Evolutionary conservation across 2,329 filamentous ascomycete genomes (phyloP).

Genomic region (Apiospora arundinis): DNA sequence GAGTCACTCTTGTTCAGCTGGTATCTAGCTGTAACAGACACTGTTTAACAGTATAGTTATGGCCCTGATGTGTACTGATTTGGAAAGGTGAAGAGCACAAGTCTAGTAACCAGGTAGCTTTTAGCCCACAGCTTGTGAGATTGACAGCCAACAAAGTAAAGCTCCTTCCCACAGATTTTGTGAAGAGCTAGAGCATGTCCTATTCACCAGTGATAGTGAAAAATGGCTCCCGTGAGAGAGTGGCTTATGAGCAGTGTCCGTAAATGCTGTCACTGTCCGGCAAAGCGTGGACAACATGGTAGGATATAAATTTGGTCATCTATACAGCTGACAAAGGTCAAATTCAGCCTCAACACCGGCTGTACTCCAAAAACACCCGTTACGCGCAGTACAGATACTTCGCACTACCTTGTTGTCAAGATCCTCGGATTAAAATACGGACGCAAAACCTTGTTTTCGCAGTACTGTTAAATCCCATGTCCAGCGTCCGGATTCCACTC

Average conservation of each 20-base stretch:
- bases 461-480: neutral
- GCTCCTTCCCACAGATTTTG: neutral
- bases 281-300: neutral
- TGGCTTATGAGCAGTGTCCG: slow-evolving; percentile 10
- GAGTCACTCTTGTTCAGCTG: neutral
- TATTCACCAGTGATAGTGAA: slow-evolving; percentile 1
- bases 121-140: slow-evolving; percentile 7
- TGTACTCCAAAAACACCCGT: too few relatives aligned
- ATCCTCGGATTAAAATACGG: neutral
- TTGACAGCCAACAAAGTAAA: neutral
- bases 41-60: neutral
- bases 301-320: neutral
- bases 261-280: slow-evolving; percentile 10
- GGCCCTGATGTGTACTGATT: neutral
- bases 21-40: slow-evolving; percentile 1
- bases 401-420: neutral
- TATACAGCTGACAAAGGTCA: too few relatives aligned
- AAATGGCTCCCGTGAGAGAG: neutral
- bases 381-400: neutral
- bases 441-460: neutral
- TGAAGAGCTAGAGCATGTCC: slow-evolving; percentile 6
- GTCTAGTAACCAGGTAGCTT: neutral
- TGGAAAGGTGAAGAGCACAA: slow-evolving; percentile 1
- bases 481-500: too few relatives aligned
- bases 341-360: too few relatives aligned